Evolutionary conservation across 768 basidiomycete species (phyloP).

Genomic region (Fibroporia radiculosa): DNA sequence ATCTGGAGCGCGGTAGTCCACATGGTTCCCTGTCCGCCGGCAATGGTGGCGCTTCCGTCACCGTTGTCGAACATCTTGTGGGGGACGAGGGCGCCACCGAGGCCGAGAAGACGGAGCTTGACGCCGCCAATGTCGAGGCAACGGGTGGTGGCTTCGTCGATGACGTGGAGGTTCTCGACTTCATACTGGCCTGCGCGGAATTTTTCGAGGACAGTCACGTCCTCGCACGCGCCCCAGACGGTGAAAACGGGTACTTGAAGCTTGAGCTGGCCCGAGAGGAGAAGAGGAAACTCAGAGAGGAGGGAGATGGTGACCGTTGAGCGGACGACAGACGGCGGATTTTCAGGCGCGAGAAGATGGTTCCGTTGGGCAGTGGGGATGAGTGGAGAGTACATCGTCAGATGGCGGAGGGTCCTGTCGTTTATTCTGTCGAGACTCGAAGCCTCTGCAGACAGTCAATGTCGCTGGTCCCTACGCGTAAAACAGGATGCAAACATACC

Average conservation of each 20-base stretch:
- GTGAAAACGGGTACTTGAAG: constrained; percentile 92
- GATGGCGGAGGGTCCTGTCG: constrained; percentile 92
- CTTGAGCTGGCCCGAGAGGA: constrained; percentile 85
- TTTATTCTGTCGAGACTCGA: constrained; percentile 83
- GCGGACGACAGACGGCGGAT: constrained; percentile 61
- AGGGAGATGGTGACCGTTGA: constrained; percentile 66
- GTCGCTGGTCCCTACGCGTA: neutral
- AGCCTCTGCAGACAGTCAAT: constrained; percentile 40
- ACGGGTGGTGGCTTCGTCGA: constrained; percentile 95
- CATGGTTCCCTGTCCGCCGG: constrained; percentile 96
- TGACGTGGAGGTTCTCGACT: constrained; percentile 83
- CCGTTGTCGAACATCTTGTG: constrained; percentile 96
- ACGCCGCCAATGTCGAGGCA: constrained; percentile 88
- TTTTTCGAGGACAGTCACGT: constrained; percentile 88
- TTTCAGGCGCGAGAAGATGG: constrained; percentile 68
- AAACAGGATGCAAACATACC: constrained; percentile 36
- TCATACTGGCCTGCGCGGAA: constrained; percentile 77
- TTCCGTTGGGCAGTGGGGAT: constrained; percentile 77
- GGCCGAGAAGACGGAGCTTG: constrained; percentile 87
- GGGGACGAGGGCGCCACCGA: constrained; percentile 90
- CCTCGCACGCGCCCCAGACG: constrained; percentile 97
- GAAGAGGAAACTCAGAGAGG: constrained; percentile 89
- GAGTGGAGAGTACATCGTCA: constrained; percentile 93
- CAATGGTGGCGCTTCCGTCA: constrained; percentile 92
- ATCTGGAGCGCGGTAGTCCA: constrained; percentile 98